Base-by-base conservation (phyloP, 2,329 filamentous ascomycete species). In the Curvularia eragrostidis region DNA sequence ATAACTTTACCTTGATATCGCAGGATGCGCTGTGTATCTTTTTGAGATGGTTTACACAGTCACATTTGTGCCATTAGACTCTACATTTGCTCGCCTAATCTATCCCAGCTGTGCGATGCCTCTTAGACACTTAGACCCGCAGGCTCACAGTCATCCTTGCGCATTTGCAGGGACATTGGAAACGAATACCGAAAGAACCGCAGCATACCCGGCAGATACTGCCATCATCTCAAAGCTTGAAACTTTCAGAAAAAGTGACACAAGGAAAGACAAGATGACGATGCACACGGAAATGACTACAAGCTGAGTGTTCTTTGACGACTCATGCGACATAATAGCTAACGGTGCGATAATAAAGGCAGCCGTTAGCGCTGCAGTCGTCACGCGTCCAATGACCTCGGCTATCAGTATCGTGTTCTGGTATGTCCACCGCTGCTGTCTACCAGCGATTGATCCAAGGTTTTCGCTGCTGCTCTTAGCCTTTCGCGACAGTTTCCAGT, bases 221-320 rank as follows among this genome's bases (percentile, higher is more conserved):
- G 59, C 62, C 66, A 70, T 69, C 43, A 62, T 65, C 59, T 69
- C 58, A 42, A 69, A 62, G 52, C 63, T 70, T 23, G 67, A 65
- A 19, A 66, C 64, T 58, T 61, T 68, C 23, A 66, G 42, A 15
- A 64, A 54, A 21, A 63, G 48, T 21, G 66, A 68, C 6, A 70
- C 54, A 9, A 68, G 59, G 43, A 67, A 59, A 36, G 54, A 56
- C 46, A 67, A 59, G 13, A 62, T 38, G 10, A 65, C 15, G 18
- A 68, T 56, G 42, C 52, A 70, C 6, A 60, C 53, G 6, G 61
- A 66, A 26, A 66, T 43, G 15, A 65, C 52, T 32, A 54, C 30
- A 12, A 68, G 54, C 55, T 68, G 59, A 28, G 56, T 53, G 19
- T 52, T 38, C 24, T 49, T 62, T 30, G 52, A 62, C 8, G 59